Evolutionary conservation across 1,284 basidiomycete genomes (phyloP), one percentile per base, ranked within the genome.

Genomic region (Malassezia caprae): DNA sequence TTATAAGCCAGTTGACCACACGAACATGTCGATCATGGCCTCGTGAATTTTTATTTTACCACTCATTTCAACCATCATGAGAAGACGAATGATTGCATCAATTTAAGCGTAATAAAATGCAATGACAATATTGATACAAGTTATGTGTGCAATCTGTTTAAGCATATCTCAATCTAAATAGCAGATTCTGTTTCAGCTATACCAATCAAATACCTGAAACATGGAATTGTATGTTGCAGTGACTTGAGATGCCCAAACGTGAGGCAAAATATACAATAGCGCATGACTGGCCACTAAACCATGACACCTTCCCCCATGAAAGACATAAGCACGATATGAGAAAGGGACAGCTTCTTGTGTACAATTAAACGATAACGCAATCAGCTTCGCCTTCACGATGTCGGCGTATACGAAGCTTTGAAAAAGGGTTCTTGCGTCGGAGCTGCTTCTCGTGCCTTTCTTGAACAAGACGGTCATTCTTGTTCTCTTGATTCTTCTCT

Each of bases 401-500:
- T 15, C 28, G 21, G 4, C 52, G 37, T 12, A 45, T 27, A 26
- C 37, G 48, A 6, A 56, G 19, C 11, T 23, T 28, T 8, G 30
- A 39, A n/a, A 27, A 48, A 4, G 21, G 49, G 15, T 45, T 35
- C 21, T 57, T 51, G 10, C 40, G 26, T n/a, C 30, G n/a, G 4
- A 52, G 26, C 13, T 47, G 39, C 24, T 34, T 21, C 23, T 85
- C 84, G 56, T 80, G 76, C 21, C 86, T 68, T 64, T 87, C 80
- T 74, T 93, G 89, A 49, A 80, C 76, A 0, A 81, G 79, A 0
- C 85, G 82, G 69, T 94, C 90, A 41, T 77, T 78, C 70, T 88
- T 84, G 72, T 91, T 91, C 65, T 83, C 80, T 58, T 80, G 80
- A 42, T 84, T 78, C 75, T 96, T 94, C 65, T 80, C 80, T 62